These are phyloP conservation scores for Lipomyces starkeyi DNA, from an alignment of 805 yeast genomes.

Conservation along the genomic window DNA sequence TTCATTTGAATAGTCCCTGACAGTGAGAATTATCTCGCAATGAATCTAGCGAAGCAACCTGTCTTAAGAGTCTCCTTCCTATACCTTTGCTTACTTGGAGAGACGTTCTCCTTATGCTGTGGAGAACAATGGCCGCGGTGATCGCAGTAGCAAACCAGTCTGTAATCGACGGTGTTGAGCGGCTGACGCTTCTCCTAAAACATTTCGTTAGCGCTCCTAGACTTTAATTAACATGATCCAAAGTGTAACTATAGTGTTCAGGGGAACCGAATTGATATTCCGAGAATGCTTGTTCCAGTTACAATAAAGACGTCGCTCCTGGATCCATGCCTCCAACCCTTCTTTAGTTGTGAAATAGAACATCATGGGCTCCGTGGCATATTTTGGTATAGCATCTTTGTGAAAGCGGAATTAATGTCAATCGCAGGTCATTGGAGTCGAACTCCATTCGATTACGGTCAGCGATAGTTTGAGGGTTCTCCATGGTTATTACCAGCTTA, in stretches of 20 bases:
- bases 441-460: no score
- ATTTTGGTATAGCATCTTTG: background rate
- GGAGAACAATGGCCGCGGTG: background rate
- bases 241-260: no score
- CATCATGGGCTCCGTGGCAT: background rate
- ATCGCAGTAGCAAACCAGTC: background rate
- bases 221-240: background rate
- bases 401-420: no score
- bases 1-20: no score
- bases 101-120: background rate
- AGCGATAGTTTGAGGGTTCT: no score
- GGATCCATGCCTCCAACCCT: background rate
- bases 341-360: background rate
- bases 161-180: background rate
- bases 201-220: no score
- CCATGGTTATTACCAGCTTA: no score
- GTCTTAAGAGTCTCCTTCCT: no score
- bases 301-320: background rate
- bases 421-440: background rate
- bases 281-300: background rate
- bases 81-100: background rate
- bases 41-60: no score
- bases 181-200: background rate
- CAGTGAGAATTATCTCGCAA: no score
- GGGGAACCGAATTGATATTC: background rate